These are phyloP conservation scores for Aeminium ludgeri DNA, from an alignment of 495 filamentous ascomycete species.

Conservation along the genomic window DNA sequence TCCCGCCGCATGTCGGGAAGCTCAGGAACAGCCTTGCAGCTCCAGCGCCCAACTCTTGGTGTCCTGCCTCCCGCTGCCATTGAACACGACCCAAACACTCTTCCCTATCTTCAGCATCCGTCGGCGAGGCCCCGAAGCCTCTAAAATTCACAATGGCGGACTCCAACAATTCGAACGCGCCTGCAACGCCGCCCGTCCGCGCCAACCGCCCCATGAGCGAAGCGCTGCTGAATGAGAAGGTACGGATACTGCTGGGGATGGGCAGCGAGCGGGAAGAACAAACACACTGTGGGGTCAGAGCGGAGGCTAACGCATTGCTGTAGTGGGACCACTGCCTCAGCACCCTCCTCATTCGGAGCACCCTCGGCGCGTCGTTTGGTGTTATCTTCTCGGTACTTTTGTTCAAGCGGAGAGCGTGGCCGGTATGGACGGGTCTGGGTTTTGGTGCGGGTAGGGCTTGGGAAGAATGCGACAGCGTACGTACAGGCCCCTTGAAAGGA, in stretches of 20 bases:
- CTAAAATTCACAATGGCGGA: constrained; percentile 35
- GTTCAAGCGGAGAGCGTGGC: constrained; percentile 95
- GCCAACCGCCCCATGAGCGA: constrained; percentile 72
- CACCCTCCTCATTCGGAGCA: constrained; percentile 85
- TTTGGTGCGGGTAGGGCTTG: constrained; percentile 93
- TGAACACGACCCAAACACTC: neutral
- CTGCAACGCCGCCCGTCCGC: constrained; percentile 28
- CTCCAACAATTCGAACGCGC: constrained; percentile 32
- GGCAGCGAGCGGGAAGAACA: neutral
- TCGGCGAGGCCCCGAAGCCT: too few species aligned
- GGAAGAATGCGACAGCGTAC: constrained; percentile 62
- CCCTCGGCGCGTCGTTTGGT: constrained; percentile 85
- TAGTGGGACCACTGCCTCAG: constrained; percentile 98
- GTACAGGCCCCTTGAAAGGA: constrained; percentile 1
- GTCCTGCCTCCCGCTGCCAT: neutral
- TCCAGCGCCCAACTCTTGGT: too few species aligned
- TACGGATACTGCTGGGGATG: constrained; percentile 24
- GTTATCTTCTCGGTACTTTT: constrained; percentile 95
- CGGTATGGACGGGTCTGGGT: constrained; percentile 75
- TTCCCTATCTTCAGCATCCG: neutral
- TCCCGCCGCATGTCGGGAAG: neutral
- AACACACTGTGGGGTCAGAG: neutral
- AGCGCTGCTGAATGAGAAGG: constrained; percentile 90
- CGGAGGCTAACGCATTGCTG: neutral
- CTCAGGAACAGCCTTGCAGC: too few species aligned